Conservation (phyloP, 148 eudicot genomes). For the Nepenthes gracilis region DNA sequence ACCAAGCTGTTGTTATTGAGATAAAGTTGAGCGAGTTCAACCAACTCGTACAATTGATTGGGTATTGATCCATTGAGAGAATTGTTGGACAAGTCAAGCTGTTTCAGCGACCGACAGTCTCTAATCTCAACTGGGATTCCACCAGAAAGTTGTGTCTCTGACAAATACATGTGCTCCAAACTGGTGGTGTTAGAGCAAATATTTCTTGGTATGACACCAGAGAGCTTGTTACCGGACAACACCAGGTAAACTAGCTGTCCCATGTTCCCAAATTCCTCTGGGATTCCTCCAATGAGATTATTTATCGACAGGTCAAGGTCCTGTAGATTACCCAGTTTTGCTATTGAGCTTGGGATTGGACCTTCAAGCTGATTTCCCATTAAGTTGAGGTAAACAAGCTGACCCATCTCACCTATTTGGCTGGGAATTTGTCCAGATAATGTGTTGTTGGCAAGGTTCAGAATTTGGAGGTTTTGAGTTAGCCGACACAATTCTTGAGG, state of each 20-base stretch:
- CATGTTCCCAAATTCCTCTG: constrained; percentile 57
- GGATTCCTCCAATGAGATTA: constrained; percentile 60
- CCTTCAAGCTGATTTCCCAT: constrained; percentile 77
- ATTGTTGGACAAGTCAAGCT: constrained; percentile 85
- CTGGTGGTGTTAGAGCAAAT: constrained; percentile 62
- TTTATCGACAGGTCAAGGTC: constrained; percentile 71
- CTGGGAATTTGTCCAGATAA: constrained; percentile 58
- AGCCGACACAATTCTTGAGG: constrained; percentile 44
- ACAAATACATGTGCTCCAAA: constrained; percentile 42
- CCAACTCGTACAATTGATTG: constrained; percentile 39
- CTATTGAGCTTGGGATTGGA: constrained; percentile 42
- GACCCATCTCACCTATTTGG: constrained; percentile 46
- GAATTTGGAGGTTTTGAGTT: constrained; percentile 24
- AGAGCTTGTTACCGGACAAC: constrained; percentile 44
- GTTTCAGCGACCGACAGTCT: constrained; percentile 39
- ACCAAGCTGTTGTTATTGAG: constrained; percentile 69
- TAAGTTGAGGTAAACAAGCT: constrained; percentile 59
- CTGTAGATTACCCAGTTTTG: constrained; percentile 34
- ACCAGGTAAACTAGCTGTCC: constrained; percentile 48
- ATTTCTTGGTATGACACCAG: constrained; percentile 45
- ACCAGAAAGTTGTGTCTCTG: constrained; percentile 55
- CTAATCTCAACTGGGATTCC: constrained; percentile 50
- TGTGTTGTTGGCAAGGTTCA: constrained; percentile 71
- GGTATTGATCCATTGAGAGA: constrained; percentile 74
- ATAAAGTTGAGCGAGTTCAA: constrained; percentile 54